Base-by-base conservation (phyloP, 768 basidiomycete genomes). In the Lentinula aciculospora region DNA sequence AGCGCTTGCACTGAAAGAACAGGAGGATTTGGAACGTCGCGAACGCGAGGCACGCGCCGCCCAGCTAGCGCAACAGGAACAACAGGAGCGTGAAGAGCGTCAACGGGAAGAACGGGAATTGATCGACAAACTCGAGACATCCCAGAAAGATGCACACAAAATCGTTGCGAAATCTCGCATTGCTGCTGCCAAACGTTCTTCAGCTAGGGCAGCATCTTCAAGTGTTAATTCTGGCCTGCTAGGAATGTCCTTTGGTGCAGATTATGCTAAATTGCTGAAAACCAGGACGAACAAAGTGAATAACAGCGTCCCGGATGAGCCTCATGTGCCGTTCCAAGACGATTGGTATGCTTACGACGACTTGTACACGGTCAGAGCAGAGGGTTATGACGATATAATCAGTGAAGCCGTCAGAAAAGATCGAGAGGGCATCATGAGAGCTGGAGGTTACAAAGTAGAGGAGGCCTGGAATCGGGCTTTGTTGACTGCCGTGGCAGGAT, bases 381-480 rank as follows among this genome's bases (percentile, higher is more conserved):
- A 72, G 29, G 75, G 76, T 12, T 94, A 94, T 70, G 76, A 84
- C 49, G 91, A 92, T 63, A 79, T 85, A 40, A 74, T 81, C 64
- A 91, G 88, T 62, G 89, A 89, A 57, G 86, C 86, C 13, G 86
- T 92, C 19, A 74, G 88, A 63, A 80, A 81, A 63, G 90, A 92
- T 66, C 72, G 82, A 57, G 89, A 89, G 60, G 88, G 87, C 13
- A 84, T 87, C 62, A 89, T 88, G 86, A 76, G 86, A 42, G 92
- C 84, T 21, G 93, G 92, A 8, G 93, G 93, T 8, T 95, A 92
- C 67, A 77, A 73, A 61, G 76, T 91, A 3, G 84, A 89, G 60
- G 89, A 94, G 67, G 90, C 88, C 44, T 94, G 92, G 92, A 87
- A 88, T 64, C 77, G 92, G 56, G 91, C 90, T 12, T 67, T 95